These are phyloP conservation scores for Hippophae rhamnoides DNA, from an alignment of 306 rosid species.

Conservation along the genomic window DNA sequence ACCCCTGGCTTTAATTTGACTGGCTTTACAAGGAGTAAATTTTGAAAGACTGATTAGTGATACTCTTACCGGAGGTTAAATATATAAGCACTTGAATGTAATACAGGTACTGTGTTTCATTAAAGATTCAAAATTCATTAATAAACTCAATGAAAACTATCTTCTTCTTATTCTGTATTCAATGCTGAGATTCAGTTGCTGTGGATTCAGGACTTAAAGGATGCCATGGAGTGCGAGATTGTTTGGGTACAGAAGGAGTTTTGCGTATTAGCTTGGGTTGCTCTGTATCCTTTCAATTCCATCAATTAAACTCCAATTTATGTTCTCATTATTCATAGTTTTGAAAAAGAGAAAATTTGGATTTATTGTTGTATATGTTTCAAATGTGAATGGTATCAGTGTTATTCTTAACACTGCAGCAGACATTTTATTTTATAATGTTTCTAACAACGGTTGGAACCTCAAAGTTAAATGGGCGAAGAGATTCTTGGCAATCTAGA, in stretches of 20 bases:
- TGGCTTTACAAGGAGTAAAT: too few relatives aligned
- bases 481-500: constrained; percentile 90
- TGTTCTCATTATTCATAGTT: neutral
- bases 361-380: neutral
- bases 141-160: too few relatives aligned
- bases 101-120: too few relatives aligned
- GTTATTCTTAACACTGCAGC: constrained; percentile 47
- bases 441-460: constrained; percentile 67
- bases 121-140: too few relatives aligned
- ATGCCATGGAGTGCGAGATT: constrained; percentile 55
- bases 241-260: constrained; percentile 88
- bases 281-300: constrained; percentile 68
- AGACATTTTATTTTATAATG: constrained; percentile 80
- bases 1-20: too few relatives aligned
- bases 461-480: constrained; percentile 45
- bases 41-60: too few relatives aligned
- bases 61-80: too few relatives aligned
- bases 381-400: constrained; percentile 3
- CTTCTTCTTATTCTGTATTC: neutral
- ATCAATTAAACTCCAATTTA: constrained; percentile 1
- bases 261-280: constrained; percentile 94
- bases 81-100: too few relatives aligned
- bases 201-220: constrained; percentile 50
- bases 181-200: constrained; percentile 27
- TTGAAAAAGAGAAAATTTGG: neutral